Percentiles rank a stretch among this genome's conserved stretches.
phyloP scores from a whole-genome alignment of 768 basidiomycete genomes.

The Hypholoma sublateritium region DNA sequence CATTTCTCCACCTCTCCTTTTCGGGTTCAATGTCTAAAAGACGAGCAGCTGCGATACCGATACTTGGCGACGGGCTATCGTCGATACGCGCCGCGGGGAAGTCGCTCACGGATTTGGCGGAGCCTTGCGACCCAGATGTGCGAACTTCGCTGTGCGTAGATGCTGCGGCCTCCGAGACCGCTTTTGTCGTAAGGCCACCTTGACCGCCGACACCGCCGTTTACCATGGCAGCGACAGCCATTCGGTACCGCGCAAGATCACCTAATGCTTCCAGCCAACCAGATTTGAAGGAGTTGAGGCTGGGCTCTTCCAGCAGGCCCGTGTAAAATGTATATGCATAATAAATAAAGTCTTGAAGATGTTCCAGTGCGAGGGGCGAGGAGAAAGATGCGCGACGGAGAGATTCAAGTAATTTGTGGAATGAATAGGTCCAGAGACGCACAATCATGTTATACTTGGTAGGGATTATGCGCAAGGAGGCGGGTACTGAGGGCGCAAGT shows the following conservation, averaged over 20 bases:
- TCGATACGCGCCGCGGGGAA: constrained; percentile 56
- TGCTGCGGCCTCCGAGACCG: constrained; percentile 46
- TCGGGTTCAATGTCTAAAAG: constrained; percentile 86
- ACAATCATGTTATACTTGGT: constrained; percentile 95
- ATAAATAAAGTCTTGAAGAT: constrained; percentile 92
- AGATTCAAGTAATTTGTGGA: constrained; percentile 88
- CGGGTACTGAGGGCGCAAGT: constrained; percentile 82
- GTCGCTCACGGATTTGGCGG: constrained; percentile 47
- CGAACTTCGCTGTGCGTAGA: constrained; percentile 14
- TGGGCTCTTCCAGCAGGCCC: constrained; percentile 80
- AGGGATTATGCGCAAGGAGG: constrained; percentile 86
- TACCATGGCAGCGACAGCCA: constrained; percentile 91
- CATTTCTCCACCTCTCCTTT: constrained; percentile 87
- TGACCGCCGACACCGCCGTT: constrained; percentile 43
- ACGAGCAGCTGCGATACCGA: constrained; percentile 82
- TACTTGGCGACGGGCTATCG: constrained; percentile 69
- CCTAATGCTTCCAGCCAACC: constrained; percentile 97
- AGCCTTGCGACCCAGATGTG: constrained; percentile 15
- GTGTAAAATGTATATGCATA: constrained; percentile 96
- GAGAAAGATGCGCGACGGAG: constrained; percentile 82
- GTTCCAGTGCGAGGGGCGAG: constrained; percentile 75
- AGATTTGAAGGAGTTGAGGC: constrained; percentile 64
- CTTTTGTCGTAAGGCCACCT: constrained; percentile 54
- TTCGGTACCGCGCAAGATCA: constrained; percentile 91
- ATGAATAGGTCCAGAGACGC: constrained; percentile 89